Conservation (phyloP, 2,329 filamentous ascomycete genomes). For the Arthrobotrys pseudoclavata region DNA sequence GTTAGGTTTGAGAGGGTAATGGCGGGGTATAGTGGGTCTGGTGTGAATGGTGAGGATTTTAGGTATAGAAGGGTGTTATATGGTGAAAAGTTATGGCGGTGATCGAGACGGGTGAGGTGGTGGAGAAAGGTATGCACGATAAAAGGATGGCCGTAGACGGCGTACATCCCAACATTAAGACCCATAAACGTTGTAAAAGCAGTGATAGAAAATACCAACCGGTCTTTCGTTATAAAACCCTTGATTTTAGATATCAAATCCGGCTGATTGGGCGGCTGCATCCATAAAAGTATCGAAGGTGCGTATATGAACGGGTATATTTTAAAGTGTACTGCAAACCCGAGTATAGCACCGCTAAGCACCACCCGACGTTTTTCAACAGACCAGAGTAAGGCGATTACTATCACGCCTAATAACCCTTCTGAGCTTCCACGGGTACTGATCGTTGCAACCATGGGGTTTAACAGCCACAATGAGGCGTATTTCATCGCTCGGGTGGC, state of each 20-base stretch:
- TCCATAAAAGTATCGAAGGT: slow-evolving; percentile 82
- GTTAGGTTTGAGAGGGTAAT: slow-evolving; percentile 64
- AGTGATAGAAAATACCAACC: slow-evolving; percentile 73
- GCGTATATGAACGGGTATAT: slow-evolving; percentile 99
- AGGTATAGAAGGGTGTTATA: slow-evolving; percentile 95
- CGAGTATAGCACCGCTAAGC: slow-evolving; percentile 81
- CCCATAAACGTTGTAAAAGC: slow-evolving; percentile 80
- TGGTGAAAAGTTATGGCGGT: slow-evolving; percentile 97
- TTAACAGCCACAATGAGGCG: slow-evolving; percentile 90
- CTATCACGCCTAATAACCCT: slow-evolving; percentile 86
- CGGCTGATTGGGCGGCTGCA: slow-evolving; percentile 71
- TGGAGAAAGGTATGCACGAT: slow-evolving; percentile 91
- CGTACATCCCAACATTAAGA: slow-evolving; percentile 85
- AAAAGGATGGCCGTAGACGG: slow-evolving; percentile 83
- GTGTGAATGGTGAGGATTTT: slow-evolving; percentile 72
- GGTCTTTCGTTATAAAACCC: slow-evolving; percentile 70
- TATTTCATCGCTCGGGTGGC: slow-evolving; percentile 76
- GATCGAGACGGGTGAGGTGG: slow-evolving; percentile 91
- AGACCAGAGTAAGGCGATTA: slow-evolving; percentile 86
- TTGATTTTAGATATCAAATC: slow-evolving; percentile 32
- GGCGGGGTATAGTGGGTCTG: slow-evolving; percentile 64
- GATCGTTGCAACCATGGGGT: slow-evolving; percentile 98
- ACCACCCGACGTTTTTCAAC: slow-evolving; percentile 74
- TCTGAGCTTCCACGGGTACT: slow-evolving; percentile 95
- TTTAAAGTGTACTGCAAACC: slow-evolving; percentile 93